Conservation (phyloP, 768 basidiomycete species). For the Naganishia randhawae region DNA sequence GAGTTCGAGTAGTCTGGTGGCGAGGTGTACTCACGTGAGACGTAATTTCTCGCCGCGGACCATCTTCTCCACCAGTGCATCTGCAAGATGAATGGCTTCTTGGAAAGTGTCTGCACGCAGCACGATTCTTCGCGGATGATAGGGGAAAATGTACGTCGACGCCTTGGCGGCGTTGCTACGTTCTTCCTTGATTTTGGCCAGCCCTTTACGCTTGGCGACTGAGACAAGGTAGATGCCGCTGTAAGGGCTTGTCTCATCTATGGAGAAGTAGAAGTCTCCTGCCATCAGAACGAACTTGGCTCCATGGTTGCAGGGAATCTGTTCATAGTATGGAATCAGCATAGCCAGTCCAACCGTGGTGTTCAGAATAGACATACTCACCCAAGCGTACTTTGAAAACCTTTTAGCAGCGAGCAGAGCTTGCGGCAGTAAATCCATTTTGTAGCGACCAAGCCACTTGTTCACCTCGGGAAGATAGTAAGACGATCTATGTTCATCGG, state of each 20-base stretch:
- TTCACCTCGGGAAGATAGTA: background rate
- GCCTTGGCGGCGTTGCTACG: background rate
- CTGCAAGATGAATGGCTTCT: background rate
- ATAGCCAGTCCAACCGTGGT: background rate
- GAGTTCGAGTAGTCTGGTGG: background rate
- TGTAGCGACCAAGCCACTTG: background rate
- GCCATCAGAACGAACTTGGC: background rate
- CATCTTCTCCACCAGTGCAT: conserved; percentile 7
- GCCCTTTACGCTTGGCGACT: background rate
- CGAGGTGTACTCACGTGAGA: background rate
- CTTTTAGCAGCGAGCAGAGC: background rate
- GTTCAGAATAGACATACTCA: background rate
- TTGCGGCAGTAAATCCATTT: background rate
- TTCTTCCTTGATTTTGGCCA: background rate
- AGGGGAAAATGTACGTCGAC: background rate
- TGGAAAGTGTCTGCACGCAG: background rate
- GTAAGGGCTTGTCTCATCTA: background rate
- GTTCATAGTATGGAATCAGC: background rate
- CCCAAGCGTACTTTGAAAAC: conserved; percentile 14
- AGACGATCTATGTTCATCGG: too few relatives aligned
- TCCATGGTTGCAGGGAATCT: background rate
- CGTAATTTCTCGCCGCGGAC: background rate
- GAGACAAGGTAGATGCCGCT: background rate
- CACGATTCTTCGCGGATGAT: background rate
- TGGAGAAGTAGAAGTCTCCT: background rate